Percentiles rank a stretch among this genome's conserved stretches.
These are phyloP conservation scores for Colletotrichum sp. DNA, from an alignment of 2,329 filamentous ascomycete genomes.

Conservation along the genomic window DNA sequence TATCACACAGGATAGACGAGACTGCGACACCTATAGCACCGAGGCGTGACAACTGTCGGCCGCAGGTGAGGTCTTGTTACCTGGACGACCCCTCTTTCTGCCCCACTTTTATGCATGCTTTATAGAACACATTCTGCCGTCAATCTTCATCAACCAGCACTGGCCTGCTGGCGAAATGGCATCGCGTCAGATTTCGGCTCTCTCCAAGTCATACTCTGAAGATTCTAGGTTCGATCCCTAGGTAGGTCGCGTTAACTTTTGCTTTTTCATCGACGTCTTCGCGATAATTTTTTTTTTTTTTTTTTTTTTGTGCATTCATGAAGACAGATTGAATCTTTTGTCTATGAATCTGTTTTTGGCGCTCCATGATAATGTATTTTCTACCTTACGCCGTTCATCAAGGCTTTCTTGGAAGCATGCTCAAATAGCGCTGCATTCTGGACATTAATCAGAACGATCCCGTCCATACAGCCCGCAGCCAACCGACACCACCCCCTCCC, in stretches of 20 bases:
- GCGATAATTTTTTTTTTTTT: no score
- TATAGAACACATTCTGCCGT: fast-evolving
- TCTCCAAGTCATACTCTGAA: constrained; percentile 9
- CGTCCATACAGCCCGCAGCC: not conserved
- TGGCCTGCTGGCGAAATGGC: constrained; percentile 22
- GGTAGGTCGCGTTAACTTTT: not conserved
- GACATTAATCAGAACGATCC: not conserved
- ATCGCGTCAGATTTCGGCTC: constrained; percentile 22
- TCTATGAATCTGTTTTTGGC: not conserved
- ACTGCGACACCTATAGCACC: not conserved
- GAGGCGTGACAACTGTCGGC: not conserved
- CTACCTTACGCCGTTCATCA: not conserved
- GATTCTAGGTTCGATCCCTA: constrained; percentile 22
- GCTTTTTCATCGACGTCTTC: not conserved
- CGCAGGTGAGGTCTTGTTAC: not conserved
- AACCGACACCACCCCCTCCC: not conserved
- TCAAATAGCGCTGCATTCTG: not conserved
- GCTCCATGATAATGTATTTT: not conserved
- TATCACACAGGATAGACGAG: not conserved
- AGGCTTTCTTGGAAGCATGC: not conserved
- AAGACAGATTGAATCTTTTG: not conserved
- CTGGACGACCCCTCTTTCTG: not conserved
- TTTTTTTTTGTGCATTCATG: no score
- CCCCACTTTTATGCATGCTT: not conserved
- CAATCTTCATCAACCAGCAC: fast-evolving